Evolutionary conservation across 2,329 filamentous ascomycete species (phyloP).

Genomic region (Plenodomus biglobosus): DNA sequence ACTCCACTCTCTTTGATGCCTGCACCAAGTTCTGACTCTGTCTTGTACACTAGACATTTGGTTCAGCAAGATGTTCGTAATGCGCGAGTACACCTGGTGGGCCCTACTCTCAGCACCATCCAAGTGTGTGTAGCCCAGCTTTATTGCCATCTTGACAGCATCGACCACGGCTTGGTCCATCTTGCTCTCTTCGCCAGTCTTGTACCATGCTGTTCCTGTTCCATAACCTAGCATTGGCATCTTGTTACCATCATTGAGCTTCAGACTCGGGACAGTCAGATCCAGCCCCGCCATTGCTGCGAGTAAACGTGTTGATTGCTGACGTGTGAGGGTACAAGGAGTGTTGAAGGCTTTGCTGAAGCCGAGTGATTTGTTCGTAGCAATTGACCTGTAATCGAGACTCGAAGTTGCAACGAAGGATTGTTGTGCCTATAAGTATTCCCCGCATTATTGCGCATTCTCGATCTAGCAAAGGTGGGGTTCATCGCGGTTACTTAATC

Average conservation of each 20-base stretch:
- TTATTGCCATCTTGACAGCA: conserved; percentile 63
- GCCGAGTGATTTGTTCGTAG: not conserved
- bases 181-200: conserved; percentile 50
- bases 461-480: conserved; percentile 7
- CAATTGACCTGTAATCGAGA: not conserved
- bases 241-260: conserved; percentile 71
- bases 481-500: conserved; percentile 4
- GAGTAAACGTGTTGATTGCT: not conserved
- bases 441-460: not conserved
- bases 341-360: not conserved
- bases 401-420: not conserved
- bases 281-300: conserved; percentile 47
- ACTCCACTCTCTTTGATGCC: conserved; percentile 52
- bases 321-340: not conserved
- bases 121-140: conserved; percentile 69
- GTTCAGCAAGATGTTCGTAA: not conserved
- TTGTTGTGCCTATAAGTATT: not conserved
- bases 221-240: conserved; percentile 75
- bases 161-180: conserved; percentile 62
- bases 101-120: conserved; percentile 69
- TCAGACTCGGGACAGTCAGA: conserved; percentile 60
- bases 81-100: not conserved
- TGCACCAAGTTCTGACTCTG: conserved; percentile 52
- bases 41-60: conserved; percentile 49
- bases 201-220: conserved; percentile 69